A percentile compares a stretch with the other conserved stretches of the same genome.
phyloP scores from a whole-genome alignment of 306 rosid genomes.

The Fragaria vesca region DNA sequence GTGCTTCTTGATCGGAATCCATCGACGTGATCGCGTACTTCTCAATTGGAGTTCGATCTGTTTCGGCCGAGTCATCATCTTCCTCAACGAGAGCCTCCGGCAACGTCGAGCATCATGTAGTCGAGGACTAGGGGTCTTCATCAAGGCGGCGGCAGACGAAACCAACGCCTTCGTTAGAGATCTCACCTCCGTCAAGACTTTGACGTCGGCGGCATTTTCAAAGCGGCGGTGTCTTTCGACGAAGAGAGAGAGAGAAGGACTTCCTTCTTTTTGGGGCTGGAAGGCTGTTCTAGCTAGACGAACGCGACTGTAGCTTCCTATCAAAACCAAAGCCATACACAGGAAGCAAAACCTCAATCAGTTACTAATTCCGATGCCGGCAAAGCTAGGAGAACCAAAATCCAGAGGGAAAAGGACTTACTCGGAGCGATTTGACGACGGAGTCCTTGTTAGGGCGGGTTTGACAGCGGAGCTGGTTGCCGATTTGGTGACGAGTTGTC shows the following conservation, averaged over 20 bases:
- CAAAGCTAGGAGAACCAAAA: neutral
- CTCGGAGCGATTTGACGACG: slow-evolving; percentile 72
- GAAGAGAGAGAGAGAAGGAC: neutral
- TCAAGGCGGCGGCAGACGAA: no score
- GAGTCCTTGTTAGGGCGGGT: slow-evolving; percentile 66
- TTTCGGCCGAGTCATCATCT: no score
- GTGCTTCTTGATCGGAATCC: no score
- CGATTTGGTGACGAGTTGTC: slow-evolving; percentile 52
- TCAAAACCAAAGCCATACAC: slow-evolving; percentile 16
- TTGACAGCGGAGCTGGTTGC: slow-evolving; percentile 46
- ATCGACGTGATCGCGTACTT: no score
- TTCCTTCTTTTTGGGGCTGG: slow-evolving; percentile 37
- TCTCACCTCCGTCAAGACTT: no score
- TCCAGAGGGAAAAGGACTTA: slow-evolving; percentile 17
- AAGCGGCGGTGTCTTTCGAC: no score
- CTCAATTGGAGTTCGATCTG: no score
- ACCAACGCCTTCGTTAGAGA: no score
- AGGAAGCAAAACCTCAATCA: neutral
- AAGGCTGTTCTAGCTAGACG: slow-evolving; percentile 61
- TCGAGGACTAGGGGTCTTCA: no score
- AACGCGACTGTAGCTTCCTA: slow-evolving; percentile 72
- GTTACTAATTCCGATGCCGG: neutral
- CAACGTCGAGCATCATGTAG: no score
- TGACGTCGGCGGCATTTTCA: no score
- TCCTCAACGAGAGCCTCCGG: no score